Conservation (phyloP, 2,329 filamentous ascomycete species). For the Elsinoe arachidis region DNA sequence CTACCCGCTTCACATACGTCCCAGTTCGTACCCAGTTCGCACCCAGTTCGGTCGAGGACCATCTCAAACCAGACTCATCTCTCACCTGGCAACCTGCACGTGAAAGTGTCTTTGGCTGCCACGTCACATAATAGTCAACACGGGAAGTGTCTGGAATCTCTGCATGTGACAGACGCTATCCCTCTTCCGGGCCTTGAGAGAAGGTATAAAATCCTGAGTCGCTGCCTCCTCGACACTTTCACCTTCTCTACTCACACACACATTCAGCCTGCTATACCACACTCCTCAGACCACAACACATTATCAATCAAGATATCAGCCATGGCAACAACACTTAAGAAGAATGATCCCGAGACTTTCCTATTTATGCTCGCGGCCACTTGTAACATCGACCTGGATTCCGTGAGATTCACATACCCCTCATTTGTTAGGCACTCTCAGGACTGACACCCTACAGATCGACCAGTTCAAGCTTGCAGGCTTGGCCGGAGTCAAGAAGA, state of each 20-base stretch:
- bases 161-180: constrained; percentile 2
- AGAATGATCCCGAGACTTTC: background rate
- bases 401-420: background rate
- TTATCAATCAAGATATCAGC: background rate
- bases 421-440: background rate
- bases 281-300: background rate
- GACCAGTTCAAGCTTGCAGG: constrained; percentile 5
- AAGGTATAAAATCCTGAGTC: background rate
- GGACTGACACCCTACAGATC: background rate
- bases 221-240: background rate
- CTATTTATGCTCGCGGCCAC: background rate
- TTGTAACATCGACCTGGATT: background rate
- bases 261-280: background rate
- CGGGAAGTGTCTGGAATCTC: background rate
- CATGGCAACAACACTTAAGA: background rate
- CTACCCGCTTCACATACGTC: too few relatives aligned
- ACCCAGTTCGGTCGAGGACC: too few relatives aligned
- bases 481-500: background rate
- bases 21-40: too few relatives aligned
- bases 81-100: too few relatives aligned
- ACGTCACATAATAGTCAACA: background rate
- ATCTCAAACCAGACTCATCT: too few relatives aligned
- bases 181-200: background rate
- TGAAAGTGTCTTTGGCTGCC: too few relatives aligned
- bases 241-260: background rate